phyloP scores from a whole-genome alignment of 169 alveolate genomes.

The Plasmodium vivax region DNA sequence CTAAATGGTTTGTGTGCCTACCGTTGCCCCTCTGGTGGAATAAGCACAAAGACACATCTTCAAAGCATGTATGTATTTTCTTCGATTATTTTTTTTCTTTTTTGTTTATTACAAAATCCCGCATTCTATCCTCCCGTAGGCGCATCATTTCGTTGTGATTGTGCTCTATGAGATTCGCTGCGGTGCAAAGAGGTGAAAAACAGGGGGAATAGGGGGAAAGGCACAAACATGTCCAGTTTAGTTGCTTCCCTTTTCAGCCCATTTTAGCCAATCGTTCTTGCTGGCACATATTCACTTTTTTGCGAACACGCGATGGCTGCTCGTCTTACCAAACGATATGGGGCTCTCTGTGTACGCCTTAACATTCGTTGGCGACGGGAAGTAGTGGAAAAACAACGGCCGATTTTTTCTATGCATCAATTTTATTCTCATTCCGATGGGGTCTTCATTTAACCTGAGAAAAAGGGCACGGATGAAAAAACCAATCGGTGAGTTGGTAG shows the following conservation, averaged over 20 bases:
- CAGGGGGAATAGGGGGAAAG: background rate
- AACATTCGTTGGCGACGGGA: slow-evolving; percentile 70
- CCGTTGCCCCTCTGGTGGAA: background rate
- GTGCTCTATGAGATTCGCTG: slow-evolving; percentile 50
- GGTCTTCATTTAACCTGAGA: slow-evolving; percentile 42
- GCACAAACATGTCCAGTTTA: background rate
- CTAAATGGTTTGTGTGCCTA: background rate
- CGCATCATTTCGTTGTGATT: slow-evolving; percentile 63
- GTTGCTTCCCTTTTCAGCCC: background rate
- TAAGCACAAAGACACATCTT: background rate
- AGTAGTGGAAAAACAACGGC: slow-evolving; percentile 61
- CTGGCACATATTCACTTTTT: background rate
- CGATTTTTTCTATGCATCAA: slow-evolving; percentile 67
- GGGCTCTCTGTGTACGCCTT: slow-evolving; percentile 73
- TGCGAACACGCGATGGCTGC: background rate
- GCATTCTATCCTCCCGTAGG: slow-evolving; percentile 28
- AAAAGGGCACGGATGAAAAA: background rate
- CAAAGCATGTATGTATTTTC: background rate
- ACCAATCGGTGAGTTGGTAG: background rate
- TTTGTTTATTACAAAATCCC: slow-evolving; percentile 23
- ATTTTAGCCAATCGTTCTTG: background rate
- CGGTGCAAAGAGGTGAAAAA: background rate
- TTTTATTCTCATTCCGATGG: slow-evolving; percentile 71
- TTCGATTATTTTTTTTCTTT: slow-evolving; percentile 10
- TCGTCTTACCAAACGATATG: slow-evolving; percentile 46